Conservation (phyloP, 2,329 filamentous ascomycete genomes). For the Colletotrichum cuscutae region DNA sequence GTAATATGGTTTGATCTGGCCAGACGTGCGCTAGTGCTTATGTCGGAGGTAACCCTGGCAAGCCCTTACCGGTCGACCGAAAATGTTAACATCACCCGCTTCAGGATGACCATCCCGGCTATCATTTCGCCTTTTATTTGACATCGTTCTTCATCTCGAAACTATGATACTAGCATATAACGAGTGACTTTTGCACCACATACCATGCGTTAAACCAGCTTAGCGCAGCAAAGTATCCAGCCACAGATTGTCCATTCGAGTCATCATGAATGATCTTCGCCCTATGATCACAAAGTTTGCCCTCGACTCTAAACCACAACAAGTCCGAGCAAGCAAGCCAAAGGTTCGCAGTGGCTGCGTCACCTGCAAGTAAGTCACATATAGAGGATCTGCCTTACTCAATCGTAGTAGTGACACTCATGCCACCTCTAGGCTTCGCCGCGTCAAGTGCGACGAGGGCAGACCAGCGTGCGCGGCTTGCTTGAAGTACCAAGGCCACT, state of each 20-base stretch:
- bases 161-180: neutral
- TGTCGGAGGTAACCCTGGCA: neutral
- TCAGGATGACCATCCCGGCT: neutral
- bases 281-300: neutral
- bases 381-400: no score
- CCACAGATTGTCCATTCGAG: no score
- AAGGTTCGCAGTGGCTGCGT: conserved; percentile 16
- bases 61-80: neutral
- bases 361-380: conserved; percentile 15
- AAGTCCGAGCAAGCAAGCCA: conserved; percentile 17
- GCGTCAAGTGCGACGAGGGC: conserved; percentile 19
- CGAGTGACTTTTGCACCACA: neutral
- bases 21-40: neutral
- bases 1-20: neutral
- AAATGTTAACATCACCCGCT: no score
- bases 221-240: neutral
- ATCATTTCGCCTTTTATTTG: neutral
- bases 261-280: neutral
- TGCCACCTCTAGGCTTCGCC: neutral
- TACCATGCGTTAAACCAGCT: neutral
- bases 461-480: conserved; percentile 17
- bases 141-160: neutral
- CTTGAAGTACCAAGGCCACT: conserved; percentile 22
- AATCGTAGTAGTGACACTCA: neutral
- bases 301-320: neutral